Evolutionary conservation across 257 asterid genomes (phyloP), one percentile per base, ranked within the genome.

Genomic region (Penstemon newberryi): DNA sequence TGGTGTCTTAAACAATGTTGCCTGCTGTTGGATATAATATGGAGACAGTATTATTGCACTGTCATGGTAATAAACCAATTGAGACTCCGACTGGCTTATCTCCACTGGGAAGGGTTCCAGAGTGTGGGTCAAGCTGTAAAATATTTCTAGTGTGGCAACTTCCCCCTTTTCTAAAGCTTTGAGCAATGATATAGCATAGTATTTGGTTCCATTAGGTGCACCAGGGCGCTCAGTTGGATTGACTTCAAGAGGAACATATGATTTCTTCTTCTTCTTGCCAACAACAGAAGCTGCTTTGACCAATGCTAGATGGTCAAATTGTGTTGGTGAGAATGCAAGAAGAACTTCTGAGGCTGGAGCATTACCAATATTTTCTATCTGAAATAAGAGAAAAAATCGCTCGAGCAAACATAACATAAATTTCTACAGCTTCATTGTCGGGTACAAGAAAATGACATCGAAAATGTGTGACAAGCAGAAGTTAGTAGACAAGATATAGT

Each of bases 21-120:
- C 89, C 79, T 94, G 99, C 47, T 86, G 81, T 76, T 81, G 77
- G 64, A 91, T 79, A 72, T 53, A 85, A 79, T 94, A 94, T 1
- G 96, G 99, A 38, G 99, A 91, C 61, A 89, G 85, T 65, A 94
- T 73, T 63, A 86, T 61, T 3, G 99, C 95, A 82, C 96, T 94
- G 78, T 89, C 96, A 74, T 72, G 99, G 89, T 80, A 94, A 83
- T 94, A 82, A 44, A 94, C 99, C 84, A 94, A 67, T 71, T 94
- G 99, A 62, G 99, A 74, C 73, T 94, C 99, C 0, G 96, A 87
- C 67, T 91, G 99, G 77, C 88, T 71, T 73, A 91, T 94, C 83
- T 94, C 97, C 19, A 60, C 78, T 0, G 99, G 99, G 75, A 94
- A 94, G 55, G 99, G 99, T 67, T 84, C 95, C 60, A 94, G 96